Conservation (phyloP, 23 red algal genomes). For the Agarophyton chilense region DNA sequence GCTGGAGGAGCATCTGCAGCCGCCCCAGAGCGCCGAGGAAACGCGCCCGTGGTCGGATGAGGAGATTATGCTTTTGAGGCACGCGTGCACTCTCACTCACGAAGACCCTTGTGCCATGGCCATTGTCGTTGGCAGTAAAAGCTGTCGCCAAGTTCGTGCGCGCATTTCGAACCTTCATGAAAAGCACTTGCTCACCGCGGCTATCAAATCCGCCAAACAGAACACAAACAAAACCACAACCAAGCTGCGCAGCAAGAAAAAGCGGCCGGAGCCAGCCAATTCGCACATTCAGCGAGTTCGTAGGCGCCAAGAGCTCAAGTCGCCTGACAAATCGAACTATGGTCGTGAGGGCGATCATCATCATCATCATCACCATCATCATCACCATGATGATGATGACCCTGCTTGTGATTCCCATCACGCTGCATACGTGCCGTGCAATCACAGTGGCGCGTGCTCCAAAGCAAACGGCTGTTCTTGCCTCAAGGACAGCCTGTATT, state of each 20-base stretch:
- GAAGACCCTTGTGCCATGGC: conserved; percentile 51
- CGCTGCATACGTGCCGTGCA: conserved; percentile 33
- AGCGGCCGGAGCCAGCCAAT: background rate
- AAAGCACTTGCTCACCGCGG: background rate
- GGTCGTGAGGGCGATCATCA: no score
- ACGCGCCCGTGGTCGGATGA: conserved; percentile 44
- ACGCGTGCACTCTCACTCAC: conserved; percentile 10
- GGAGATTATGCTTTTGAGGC: conserved; percentile 35
- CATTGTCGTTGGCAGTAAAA: conserved; percentile 46
- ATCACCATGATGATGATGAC: background rate
- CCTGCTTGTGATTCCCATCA: background rate
- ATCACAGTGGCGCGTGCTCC: conserved; percentile 42
- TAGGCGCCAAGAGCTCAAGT: background rate
- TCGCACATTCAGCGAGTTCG: background rate
- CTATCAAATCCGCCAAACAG: conserved; percentile 18
- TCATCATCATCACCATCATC: background rate
- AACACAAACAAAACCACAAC: conserved; percentile 11
- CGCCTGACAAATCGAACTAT: background rate
- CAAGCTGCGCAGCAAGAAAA: background rate
- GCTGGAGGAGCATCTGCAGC: background rate
- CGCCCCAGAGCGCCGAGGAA: background rate
- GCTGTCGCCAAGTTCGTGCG: conserved; percentile 44
- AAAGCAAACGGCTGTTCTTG: conserved; percentile 50
- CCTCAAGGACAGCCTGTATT: conserved; percentile 25
- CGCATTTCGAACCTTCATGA: conserved; percentile 21